Conservation (phyloP, 495 filamentous ascomycete species). For the Tuber microsphaerosporum region DNA sequence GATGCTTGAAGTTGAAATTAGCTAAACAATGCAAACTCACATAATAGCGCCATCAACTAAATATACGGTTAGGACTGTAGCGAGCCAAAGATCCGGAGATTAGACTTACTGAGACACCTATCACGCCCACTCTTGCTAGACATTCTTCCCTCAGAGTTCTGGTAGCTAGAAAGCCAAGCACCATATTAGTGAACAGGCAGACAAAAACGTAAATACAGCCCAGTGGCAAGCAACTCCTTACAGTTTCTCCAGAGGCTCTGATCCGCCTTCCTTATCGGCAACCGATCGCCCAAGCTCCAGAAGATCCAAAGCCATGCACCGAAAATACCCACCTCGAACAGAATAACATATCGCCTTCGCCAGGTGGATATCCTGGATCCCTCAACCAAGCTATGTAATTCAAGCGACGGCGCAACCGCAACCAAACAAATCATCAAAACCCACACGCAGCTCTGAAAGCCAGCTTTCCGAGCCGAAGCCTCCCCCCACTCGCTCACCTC, state of each 20-base stretch:
- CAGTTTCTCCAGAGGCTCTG: conserved; percentile 32
- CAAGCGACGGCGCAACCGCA: conserved; percentile 61
- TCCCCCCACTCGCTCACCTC: conserved; percentile 69
- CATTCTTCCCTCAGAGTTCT: conserved; percentile 61
- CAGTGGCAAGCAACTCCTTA: conserved; percentile 16
- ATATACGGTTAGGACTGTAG: conserved; percentile 22
- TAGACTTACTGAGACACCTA: conserved; percentile 56
- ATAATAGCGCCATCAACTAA: conserved; percentile 66
- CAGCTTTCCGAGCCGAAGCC: conserved; percentile 54
- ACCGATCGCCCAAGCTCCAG: conserved; percentile 63
- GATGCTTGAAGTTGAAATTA: conserved; percentile 6
- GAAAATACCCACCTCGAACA: conserved; percentile 54
- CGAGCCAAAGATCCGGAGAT: background rate
- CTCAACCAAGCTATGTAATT: conserved; percentile 59
- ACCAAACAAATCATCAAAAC: conserved; percentile 60
- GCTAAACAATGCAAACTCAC: conserved; percentile 15
- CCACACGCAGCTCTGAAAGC: conserved; percentile 58
- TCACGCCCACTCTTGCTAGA: conserved; percentile 68
- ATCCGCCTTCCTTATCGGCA: conserved; percentile 51
- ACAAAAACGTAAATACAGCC: background rate
- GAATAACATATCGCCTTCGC: conserved; percentile 48
- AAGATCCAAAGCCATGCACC: conserved; percentile 59
- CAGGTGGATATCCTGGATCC: conserved; percentile 55
- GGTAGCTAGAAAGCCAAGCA: conserved; percentile 23
- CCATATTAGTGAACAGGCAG: background rate